Evolutionary conservation across 345 rosid genomes (phyloP), one percentile per base, ranked within the genome.

Genomic region (Pseudoturritis turrita): DNA sequence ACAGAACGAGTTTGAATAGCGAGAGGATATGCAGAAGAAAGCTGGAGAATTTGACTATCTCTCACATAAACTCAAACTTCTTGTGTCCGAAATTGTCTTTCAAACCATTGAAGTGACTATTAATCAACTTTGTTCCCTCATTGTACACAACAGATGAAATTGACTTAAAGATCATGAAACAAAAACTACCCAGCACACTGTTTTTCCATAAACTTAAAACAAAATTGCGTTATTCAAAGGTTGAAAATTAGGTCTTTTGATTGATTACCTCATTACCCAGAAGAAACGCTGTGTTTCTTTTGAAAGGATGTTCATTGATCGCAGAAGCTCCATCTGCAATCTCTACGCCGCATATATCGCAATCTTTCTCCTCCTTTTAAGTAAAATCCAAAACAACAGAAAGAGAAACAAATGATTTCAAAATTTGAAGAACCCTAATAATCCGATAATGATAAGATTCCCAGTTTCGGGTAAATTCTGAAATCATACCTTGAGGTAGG

Each of bases 301-400:
- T 84, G 45, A 91, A 95, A 69, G 97, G 98, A 74, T 86, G 98
- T 11, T 87, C 84, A n/a, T 81, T 84, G 10, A 91, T 83, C 8
- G 90, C 79, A 40, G 81, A 52, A 65, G 99, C 98, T 64, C 83
- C 84, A 10, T 87, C 90, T 12, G 91, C 83, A 55, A 95, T 95
- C 82, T 91, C 99, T 35, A 95, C 96, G 14, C 99, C 99, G 33
- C 99, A 91, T 4, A 95, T 89, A 81, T 91, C 99, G 63, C 99
- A 95, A 67, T 84, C 91, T 82, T 80, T 88, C 80, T 82, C 89
- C 83, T 91, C 59, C 50, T 72, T 13, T 12, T 2, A 0, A 23
- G 46, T 7, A 36, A 33, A 45, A 23, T 10, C 43, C 35, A 52
- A 40, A 46, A 61, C 49, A 75, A 14, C 17, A 29, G n/a, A n/a